phyloP scores from a whole-genome alignment of 116 monocot species.

The Cymodocea nodosa region DNA sequence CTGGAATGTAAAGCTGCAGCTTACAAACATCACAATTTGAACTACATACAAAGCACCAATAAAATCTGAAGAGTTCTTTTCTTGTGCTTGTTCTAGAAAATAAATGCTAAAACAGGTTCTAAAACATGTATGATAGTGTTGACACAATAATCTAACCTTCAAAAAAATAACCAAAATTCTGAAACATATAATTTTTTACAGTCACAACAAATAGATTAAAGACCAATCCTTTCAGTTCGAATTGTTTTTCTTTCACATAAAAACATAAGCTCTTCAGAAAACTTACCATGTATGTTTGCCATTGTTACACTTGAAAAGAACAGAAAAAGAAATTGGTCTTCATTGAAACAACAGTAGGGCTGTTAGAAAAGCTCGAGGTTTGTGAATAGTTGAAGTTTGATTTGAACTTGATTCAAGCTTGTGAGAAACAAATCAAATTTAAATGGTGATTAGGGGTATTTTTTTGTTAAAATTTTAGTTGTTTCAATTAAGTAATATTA shows the following conservation, averaged over 20 bases:
- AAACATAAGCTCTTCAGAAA: not conserved
- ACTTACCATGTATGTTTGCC: not conserved
- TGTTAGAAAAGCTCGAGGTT: too few species aligned
- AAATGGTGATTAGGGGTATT: too few species aligned
- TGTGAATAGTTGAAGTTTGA: too few species aligned
- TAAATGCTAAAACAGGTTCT: not conserved
- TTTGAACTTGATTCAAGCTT: too few species aligned
- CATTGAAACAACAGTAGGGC: too few species aligned
- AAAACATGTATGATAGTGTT: not conserved
- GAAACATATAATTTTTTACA: not conserved
- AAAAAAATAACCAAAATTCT: not conserved
- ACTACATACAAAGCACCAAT: not conserved
- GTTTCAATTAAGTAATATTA: too few species aligned
- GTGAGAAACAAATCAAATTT: too few species aligned
- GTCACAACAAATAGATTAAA: not conserved
- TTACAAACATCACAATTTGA: not conserved
- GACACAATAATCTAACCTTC: too few species aligned
- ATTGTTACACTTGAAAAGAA: too few species aligned
- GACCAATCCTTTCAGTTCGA: not conserved
- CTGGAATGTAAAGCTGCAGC: slow-evolving; percentile 13
- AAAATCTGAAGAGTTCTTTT: not conserved
- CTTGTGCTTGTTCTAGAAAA: not conserved
- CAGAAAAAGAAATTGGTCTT: not conserved
- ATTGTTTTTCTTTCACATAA: too few species aligned
- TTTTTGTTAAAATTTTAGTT: too few species aligned